Conservation (phyloP, 306 rosid species). For the Lagenaria siceraria region DNA sequence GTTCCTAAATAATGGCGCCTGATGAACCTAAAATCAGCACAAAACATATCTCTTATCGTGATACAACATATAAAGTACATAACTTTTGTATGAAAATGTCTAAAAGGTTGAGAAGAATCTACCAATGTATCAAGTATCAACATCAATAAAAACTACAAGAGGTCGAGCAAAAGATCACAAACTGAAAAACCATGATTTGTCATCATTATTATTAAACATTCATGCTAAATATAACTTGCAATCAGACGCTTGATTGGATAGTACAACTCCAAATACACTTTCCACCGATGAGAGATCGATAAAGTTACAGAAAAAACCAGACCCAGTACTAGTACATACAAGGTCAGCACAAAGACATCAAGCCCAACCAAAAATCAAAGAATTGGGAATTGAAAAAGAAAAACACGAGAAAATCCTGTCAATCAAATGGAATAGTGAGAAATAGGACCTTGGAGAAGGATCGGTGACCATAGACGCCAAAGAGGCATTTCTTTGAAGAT, state of each 20-base stretch:
- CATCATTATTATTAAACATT: background rate
- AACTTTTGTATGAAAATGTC: background rate
- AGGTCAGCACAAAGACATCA: background rate
- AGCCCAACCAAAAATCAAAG: background rate
- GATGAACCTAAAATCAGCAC: conserved; percentile 28
- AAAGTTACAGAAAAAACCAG: background rate
- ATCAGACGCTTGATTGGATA: background rate
- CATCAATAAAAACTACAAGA: background rate
- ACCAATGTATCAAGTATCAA: background rate
- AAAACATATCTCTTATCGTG: background rate
- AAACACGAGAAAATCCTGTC: background rate
- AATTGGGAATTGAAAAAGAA: background rate
- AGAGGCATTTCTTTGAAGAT: background rate
- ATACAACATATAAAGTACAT: background rate
- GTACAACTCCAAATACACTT: background rate
- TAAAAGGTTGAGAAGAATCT: background rate
- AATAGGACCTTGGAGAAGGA: conserved; percentile 10
- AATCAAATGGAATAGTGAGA: background rate
- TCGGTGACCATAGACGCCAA: background rate
- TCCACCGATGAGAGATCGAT: background rate
- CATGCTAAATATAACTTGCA: background rate
- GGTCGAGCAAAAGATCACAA: background rate
- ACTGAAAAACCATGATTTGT: background rate
- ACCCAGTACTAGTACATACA: background rate
- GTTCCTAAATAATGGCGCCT: conserved; percentile 24